Evolutionary conservation across 2,329 filamentous ascomycete species (phyloP), one percentile per base, ranked within the genome.

Genomic region (Fusarium transvaalense): DNA sequence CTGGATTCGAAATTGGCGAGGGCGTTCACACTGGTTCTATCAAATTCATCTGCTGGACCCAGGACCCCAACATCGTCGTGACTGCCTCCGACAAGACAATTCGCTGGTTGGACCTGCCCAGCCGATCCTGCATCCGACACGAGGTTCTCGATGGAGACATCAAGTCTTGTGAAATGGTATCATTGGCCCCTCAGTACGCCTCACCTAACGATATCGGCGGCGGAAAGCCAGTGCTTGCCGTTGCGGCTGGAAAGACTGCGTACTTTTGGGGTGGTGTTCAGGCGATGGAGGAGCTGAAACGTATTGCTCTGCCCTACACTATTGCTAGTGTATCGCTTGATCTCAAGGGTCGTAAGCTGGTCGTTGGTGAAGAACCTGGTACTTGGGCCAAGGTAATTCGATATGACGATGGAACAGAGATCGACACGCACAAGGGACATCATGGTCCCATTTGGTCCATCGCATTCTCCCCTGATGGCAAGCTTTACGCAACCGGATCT

Each of bases 361-460:
- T 98, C 13, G 97, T 97, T 19, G 96, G 96, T 63, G 93, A 94
- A 77, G 92, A 92, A 66, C 92, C 91, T 38, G 95, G 97, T 76
- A 98, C 96, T 0, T 99, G 95, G 95, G 95, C 96, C n/a, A 90
- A 93, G 63, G 92, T 98, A 8, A 97, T 97, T 82, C 89, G 94
- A 75, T 95, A 94, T 80, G 93, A 97, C 61, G 90, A 91, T 50
- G 91, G 91, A 72, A 86, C 87, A 69, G 94, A 97, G 78, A 82
- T 97, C 42, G 96, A 98, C 78, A 91, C 95, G 14, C 93, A 97
- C 82, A 97, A 97, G 81, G 96, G 96, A 25, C 96, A 99, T 73
- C 96, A 99, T 76, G 96, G 96, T 3, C 95, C 95, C 2, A 96
- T 99, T 66, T 99, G 96, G 96, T 97, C 94, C 8, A 90, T 97